A percentile compares a stretch with the other conserved stretches of the same genome.
Evolutionary conservation across 1,284 basidiomycete species (phyloP).

Genomic region (Cryptococcus sp.): DNA sequence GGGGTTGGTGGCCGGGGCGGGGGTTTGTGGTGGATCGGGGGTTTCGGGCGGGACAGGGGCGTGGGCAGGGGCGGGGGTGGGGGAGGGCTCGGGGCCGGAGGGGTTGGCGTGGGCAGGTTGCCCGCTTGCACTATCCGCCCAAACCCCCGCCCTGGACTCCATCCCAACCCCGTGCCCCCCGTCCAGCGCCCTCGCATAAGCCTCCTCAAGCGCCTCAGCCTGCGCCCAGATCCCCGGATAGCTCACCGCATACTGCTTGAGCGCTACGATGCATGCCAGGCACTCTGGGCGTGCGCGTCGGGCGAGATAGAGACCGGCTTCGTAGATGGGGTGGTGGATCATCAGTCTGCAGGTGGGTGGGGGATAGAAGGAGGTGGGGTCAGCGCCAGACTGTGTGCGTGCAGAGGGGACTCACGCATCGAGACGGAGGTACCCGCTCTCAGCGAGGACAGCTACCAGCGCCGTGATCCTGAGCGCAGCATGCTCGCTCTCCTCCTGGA

Average conservation of each 20-base stretch:
- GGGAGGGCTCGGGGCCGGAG: too few species aligned
- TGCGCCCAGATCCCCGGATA: constrained; percentile 75
- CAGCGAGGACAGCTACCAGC: constrained; percentile 72
- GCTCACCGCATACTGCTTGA: constrained; percentile 70
- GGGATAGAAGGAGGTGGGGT: neutral
- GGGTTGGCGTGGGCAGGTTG: neutral
- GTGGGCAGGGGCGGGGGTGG: too few species aligned
- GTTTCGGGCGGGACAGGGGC: too few species aligned
- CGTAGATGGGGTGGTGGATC: constrained; percentile 77
- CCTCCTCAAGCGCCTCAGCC: constrained; percentile 56
- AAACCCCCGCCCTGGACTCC: too few species aligned
- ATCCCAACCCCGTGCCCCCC: neutral
- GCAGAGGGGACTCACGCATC: constrained; percentile 48
- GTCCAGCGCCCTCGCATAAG: constrained; percentile 8
- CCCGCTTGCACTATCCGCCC: neutral
- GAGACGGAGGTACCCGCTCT: constrained; percentile 69
- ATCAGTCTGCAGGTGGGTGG: constrained; percentile 42
- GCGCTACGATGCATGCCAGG: constrained; percentile 71
- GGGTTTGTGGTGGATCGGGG: too few species aligned
- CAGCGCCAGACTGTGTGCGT: neutral
- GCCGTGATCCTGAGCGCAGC: constrained; percentile 81
- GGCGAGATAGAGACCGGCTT: constrained; percentile 76
- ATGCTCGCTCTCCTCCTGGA: constrained; percentile 75
- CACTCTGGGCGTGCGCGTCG: constrained; percentile 76
- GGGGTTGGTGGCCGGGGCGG: too few species aligned